Percentiles rank a stretch among this genome's conserved stretches.
Evolutionary conservation across 495 filamentous ascomycete species (phyloP).

Genomic region (Mycothermus thermophilus): DNA sequence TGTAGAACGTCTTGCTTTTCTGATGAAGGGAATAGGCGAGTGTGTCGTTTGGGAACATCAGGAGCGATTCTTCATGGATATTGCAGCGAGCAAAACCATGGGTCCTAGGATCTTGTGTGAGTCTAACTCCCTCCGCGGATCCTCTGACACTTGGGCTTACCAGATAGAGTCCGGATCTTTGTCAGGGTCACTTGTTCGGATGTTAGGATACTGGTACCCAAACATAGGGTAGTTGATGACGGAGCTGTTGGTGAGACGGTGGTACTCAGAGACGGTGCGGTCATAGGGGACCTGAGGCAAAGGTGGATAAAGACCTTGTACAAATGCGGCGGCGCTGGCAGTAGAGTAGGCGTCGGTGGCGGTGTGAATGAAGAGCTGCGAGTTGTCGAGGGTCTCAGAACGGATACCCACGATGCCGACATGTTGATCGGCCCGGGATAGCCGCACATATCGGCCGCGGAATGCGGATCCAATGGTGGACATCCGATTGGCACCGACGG

Average conservation of each 20-base stretch:
- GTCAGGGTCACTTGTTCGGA: constrained; percentile 12
- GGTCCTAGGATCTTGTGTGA: constrained; percentile 18
- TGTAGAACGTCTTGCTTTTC: constrained; percentile 22
- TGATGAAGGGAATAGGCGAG: constrained; percentile 12
- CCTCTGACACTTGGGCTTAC: no score
- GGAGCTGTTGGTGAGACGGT: constrained; percentile 21
- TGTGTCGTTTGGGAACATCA: constrained; percentile 13
- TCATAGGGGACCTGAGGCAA: constrained; percentile 6
- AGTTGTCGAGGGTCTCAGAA: constrained; percentile 24
- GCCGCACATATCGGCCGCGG: constrained; percentile 24
- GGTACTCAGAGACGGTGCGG: constrained; percentile 8
- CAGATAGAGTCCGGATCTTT: constrained; percentile 23
- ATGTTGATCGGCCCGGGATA: constrained; percentile 9
- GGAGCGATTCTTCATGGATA: constrained; percentile 16
- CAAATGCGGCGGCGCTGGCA: constrained; percentile 24
- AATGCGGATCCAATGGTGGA: constrained; percentile 22
- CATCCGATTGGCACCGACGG: constrained; percentile 28
- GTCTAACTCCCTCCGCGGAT: no score
- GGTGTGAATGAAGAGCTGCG: constrained; percentile 22
- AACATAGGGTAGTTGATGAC: constrained; percentile 23
- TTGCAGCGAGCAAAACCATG: constrained; percentile 21
- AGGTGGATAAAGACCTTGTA: constrained; percentile 33
- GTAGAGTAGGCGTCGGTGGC: constrained; percentile 20
- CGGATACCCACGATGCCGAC: constrained; percentile 23
- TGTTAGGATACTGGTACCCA: constrained; percentile 31